Evolutionary conservation across 306 rosid species (phyloP).

Genomic region (Cicer bijugum): DNA sequence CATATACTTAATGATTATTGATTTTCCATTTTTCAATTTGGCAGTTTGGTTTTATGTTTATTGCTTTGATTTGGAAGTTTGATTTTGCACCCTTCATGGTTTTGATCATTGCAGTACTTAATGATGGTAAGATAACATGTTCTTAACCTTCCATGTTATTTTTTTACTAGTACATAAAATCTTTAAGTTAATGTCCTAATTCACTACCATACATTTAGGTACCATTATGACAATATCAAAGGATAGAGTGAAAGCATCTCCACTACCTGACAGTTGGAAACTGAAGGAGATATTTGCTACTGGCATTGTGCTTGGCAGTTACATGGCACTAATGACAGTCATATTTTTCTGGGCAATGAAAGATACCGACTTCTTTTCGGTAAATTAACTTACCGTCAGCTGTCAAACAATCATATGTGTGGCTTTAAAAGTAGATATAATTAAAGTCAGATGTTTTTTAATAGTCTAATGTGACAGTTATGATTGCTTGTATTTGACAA

Average conservation of each 20-base stretch:
- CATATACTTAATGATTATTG: slow-evolving; percentile 33
- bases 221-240: slow-evolving; percentile 95
- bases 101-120: slow-evolving; percentile 85
- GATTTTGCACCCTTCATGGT: slow-evolving; percentile 99
- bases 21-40: slow-evolving; percentile 32
- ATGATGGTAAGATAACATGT: slow-evolving; percentile 69
- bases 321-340: slow-evolving; percentile 93
- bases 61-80: slow-evolving; percentile 91
- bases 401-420: too few species aligned
- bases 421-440: too few species aligned
- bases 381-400: slow-evolving; percentile 36
- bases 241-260: slow-evolving; percentile 97
- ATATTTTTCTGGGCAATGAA: slow-evolving; percentile 77
- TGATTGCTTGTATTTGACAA: too few species aligned
- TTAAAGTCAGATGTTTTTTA: too few species aligned
- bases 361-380: slow-evolving; percentile 78
- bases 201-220: slow-evolving; percentile 51
- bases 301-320: slow-evolving; percentile 88
- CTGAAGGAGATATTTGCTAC: slow-evolving; percentile 90
- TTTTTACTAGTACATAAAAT: background rate
- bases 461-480: too few species aligned
- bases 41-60: slow-evolving; percentile 92
- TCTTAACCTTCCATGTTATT: background rate
- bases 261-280: slow-evolving; percentile 92
- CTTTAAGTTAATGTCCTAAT: slow-evolving; percentile 34